A percentile compares a stretch with the other conserved stretches of the same genome.
phyloP scores from a whole-genome alignment of 192 early-diverging fungal species.

The Entomortierella beljakovae region DNA sequence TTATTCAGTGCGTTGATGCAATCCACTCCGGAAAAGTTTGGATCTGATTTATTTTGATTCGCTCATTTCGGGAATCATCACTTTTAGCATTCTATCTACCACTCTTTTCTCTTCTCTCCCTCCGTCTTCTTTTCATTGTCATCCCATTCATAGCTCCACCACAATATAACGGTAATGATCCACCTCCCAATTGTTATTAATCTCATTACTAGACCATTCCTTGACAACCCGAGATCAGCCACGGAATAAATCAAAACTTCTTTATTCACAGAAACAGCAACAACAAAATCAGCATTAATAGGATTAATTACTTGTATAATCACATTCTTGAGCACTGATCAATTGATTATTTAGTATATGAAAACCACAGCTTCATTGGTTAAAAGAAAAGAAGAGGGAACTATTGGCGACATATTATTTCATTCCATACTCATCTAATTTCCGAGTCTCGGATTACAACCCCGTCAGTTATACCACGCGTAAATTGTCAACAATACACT shows the following conservation, averaged over 20 bases:
- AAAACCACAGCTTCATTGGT: too few relatives aligned
- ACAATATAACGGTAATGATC: conserved; percentile 7
- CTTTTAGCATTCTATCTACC: background rate
- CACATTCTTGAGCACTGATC: background rate
- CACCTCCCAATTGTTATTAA: background rate
- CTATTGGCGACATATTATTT: background rate
- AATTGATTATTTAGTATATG: too few relatives aligned
- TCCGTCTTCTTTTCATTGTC: background rate
- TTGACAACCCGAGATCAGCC: background rate
- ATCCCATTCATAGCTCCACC: background rate
- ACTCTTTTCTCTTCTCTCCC: background rate
- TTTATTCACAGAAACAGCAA: too few relatives aligned
- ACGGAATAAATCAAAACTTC: too few relatives aligned
- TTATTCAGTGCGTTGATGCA: background rate
- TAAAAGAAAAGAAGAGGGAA: too few relatives aligned
- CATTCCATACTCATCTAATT: background rate
- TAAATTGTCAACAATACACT: background rate
- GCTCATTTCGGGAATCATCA: background rate
- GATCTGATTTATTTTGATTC: conserved; percentile 7
- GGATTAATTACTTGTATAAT: background rate
- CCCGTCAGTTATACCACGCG: background rate
- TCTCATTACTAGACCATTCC: background rate
- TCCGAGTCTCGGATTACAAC: background rate
- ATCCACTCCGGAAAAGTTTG: background rate
- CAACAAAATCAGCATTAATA: background rate